phyloP scores from a whole-genome alignment of 176 grass and related monocot genomes.

The Eragrostis curvula region DNA sequence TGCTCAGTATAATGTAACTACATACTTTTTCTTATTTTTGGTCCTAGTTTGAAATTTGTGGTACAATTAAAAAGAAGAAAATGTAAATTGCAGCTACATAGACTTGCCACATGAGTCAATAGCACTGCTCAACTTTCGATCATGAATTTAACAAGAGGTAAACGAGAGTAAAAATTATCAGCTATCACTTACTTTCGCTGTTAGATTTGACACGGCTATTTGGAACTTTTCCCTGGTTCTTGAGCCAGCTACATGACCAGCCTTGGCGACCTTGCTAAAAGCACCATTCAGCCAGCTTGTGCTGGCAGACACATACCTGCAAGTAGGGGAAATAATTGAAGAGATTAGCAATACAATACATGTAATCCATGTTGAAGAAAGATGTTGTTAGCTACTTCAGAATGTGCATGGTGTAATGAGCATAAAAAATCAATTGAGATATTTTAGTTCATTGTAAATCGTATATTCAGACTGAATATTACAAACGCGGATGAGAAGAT shows the following conservation, averaged over 20 bases:
- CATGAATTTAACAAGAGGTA: neutral
- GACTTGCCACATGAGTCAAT: slow-evolving; percentile 9
- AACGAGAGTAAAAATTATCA: slow-evolving; percentile 24
- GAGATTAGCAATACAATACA: slow-evolving; percentile 34
- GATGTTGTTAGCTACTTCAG: neutral
- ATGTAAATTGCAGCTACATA: slow-evolving; percentile 2
- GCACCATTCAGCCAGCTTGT: slow-evolving; percentile 95
- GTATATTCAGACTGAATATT: slow-evolving; percentile 9
- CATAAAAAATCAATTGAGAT: neutral
- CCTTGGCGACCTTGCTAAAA: slow-evolving; percentile 81
- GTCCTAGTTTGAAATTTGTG: neutral
- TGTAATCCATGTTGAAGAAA: neutral
- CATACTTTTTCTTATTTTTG: neutral
- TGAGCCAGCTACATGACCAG: slow-evolving; percentile 77
- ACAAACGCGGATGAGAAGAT: slow-evolving; percentile 21
- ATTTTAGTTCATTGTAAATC: slow-evolving; percentile 11
- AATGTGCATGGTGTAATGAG: neutral
- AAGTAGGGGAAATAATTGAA: slow-evolving; percentile 25
- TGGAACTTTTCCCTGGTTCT: slow-evolving; percentile 99
- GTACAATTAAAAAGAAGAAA: slow-evolving; percentile 13
- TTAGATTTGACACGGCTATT: slow-evolving; percentile 84
- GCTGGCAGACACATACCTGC: slow-evolving; percentile 94
- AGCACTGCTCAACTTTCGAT: slow-evolving; percentile 3
- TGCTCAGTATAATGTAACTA: slow-evolving; percentile 31
- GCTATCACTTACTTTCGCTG: slow-evolving; percentile 70